Evolutionary conservation across 2,329 filamentous ascomycete genomes (phyloP), one percentile per base, ranked within the genome.

Genomic region (Paecilomyces niveus): DNA sequence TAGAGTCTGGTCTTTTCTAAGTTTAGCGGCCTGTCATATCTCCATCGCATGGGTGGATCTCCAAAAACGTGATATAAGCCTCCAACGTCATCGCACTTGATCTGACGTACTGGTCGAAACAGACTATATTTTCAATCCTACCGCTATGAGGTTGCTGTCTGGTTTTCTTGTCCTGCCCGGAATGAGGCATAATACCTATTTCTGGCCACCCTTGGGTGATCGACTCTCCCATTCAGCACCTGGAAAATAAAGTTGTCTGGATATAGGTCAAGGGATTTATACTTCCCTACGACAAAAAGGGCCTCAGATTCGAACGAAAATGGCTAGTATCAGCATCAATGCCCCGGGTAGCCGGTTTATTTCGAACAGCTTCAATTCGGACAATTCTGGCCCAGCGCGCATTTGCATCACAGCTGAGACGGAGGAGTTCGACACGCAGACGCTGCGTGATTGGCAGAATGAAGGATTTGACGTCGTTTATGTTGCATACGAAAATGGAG

Each of bases 391-490:
- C 67, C 72, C 3, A 7, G 35, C 35, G 15, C 64, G 71, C 1
- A 58, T 74, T 10, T 73, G 71, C 57, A 63, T 74, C 32, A 69
- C 70, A 2, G 66, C 71, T 0, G 72, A 74, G 55, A 70, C 70
- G 0, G 60, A 60, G 1, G 73, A 76, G 24, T 87, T 86, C 64
- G 83, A 86, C 66, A 68, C 75, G 18, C 76, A 80, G 50, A 81
- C 78, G 0, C 69, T 83, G 57, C 74, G 78, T 52, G 78, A 80
- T 57, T 87, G 84, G 82, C 72, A 76, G 31, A 79, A 83, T 45
- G 85, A 88, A 68, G 85, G 85, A 1, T 88, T 86, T 66, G 73
- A 80, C 18, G 78, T 85, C 2, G 73, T 77, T 26, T 87, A 87
- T 65, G 68, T 86, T 1, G 80, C 83, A 6, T 79, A 81, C 39